Base-by-base conservation (phyloP, 2,329 filamentous ascomycete species). In the Coleophoma eucalyptorum region DNA sequence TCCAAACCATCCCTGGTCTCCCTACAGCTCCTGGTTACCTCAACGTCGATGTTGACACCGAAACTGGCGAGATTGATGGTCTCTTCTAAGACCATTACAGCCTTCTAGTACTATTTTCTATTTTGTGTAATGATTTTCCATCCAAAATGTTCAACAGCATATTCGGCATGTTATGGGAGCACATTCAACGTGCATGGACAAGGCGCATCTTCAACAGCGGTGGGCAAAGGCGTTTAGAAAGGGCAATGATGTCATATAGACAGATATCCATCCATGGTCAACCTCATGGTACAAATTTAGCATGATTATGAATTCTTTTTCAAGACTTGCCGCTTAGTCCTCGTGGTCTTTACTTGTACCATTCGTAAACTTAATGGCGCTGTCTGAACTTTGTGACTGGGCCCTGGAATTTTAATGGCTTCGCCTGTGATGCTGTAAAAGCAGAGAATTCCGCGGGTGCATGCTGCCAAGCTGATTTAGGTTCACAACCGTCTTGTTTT, bases 1-100 rank as follows among this genome's bases (percentile, higher is more conserved):
- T 99, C 59, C 94, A 97, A 77, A 99, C 94, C 1, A 99, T 99
- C 57, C 94, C 94, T 13, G 94, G 94, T 55, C 76, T 99, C 57
- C 93, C 93, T 10, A 97, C 94, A 8, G 93, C 93, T 18, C 94
- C 93, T 8, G 94, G 94, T 11, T 97, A 97, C 67, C 76, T 97
- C 55, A 97, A 97, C 63, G 92, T 97, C 43, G 93, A 97, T 60
- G 86, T 87, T 35, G 86, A 93, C 62, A 72, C 77, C 5, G 87
- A 91, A 74, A 92, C 87, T n/a, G 89, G 89, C 49, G 88, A 93
- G 72, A 90, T 93, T 58, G 84, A 90, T 52, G 89, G 94, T 5
- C 80, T 99, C 50, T 99, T 97, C 71, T 99, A 90, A 60, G 48
- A n/a, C 12, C 13, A n/a, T 38, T 18, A 12, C 12, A 15, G 16